These are phyloP conservation scores for Citeromyces hawaiiensis DNA, from an alignment of 1,139 yeast species.

Conservation along the genomic window DNA sequence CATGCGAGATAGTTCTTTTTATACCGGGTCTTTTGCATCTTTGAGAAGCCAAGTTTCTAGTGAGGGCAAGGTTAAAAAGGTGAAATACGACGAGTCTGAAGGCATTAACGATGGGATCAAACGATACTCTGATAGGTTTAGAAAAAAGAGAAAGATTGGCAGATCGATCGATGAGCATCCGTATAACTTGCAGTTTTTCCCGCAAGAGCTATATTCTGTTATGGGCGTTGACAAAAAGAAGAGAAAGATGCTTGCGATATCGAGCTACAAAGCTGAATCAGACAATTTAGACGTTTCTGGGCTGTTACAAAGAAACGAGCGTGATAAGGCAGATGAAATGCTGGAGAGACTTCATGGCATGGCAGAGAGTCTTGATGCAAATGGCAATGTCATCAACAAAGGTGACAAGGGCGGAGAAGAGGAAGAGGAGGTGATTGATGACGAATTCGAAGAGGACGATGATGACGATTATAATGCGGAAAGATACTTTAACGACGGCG, in stretches of 20 bases:
- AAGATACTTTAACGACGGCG: constrained; percentile 50
- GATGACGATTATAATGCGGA: constrained; percentile 75
- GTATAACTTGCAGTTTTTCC: constrained; percentile 57
- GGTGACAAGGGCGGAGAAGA: constrained; percentile 44
- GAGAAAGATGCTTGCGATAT: constrained; percentile 36
- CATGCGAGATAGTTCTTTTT: constrained; percentile 67
- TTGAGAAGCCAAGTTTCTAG: constrained; percentile 13
- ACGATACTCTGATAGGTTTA: constrained; percentile 62
- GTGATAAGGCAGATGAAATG: constrained; percentile 26
- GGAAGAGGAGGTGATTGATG: constrained; percentile 61
- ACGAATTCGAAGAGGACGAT: constrained; percentile 67
- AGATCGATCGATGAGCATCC: constrained; percentile 78
- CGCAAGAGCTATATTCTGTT: constrained; percentile 63
- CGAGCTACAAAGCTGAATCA: constrained; percentile 31
- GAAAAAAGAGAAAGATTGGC: constrained; percentile 64
- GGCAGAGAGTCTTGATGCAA: constrained; percentile 35
- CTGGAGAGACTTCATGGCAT: constrained; percentile 47
- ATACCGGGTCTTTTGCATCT: constrained; percentile 40
- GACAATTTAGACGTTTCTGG: constrained; percentile 24
- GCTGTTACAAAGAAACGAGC: constrained; percentile 14
- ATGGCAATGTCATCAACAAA: constrained; percentile 26
- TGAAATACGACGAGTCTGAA: constrained; percentile 6
- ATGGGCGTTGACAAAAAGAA: constrained; percentile 57
- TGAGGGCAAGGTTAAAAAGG: constrained; percentile 11
- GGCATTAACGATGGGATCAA: constrained; percentile 48